phyloP scores from a whole-genome alignment of 1,284 basidiomycete species.

The Cystobasidium sp. region DNA sequence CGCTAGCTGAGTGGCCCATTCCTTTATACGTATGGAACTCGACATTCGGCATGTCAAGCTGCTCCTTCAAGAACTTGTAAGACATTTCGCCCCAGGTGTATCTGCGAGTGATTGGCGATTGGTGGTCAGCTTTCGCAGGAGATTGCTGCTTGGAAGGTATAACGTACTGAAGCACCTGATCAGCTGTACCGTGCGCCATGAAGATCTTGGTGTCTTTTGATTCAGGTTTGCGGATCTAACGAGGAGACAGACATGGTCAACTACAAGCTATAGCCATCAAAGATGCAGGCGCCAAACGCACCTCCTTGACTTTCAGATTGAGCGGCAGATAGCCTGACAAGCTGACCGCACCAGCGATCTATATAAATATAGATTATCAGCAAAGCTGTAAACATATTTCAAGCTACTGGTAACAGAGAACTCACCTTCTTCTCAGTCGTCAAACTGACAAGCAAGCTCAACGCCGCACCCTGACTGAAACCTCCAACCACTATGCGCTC shows the following conservation, averaged over 20 bases:
- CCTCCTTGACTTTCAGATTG: conserved; percentile 24
- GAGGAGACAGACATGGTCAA: conserved; percentile 15
- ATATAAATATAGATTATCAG: neutral
- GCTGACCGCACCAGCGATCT: conserved; percentile 27
- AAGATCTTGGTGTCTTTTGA: conserved; percentile 61
- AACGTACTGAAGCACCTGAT: conserved; percentile 66
- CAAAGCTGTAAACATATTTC: too few relatives aligned
- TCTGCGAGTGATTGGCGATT: conserved; percentile 23
- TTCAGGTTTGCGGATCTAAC: conserved; percentile 24
- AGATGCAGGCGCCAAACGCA: neutral
- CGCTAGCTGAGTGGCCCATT: conserved; percentile 31
- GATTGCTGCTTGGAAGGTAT: neutral
- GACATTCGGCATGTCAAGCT: conserved; percentile 47
- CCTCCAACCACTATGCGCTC: conserved; percentile 71
- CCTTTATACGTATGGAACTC: conserved; percentile 48
- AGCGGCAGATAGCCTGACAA: conserved; percentile 40
- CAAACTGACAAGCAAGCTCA: conserved; percentile 34
- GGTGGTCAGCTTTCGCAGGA: neutral
- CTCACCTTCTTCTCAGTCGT: conserved; percentile 37
- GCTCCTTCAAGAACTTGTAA: conserved; percentile 46
- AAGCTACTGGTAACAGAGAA: too few relatives aligned
- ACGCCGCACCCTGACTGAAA: conserved; percentile 71
- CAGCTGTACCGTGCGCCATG: conserved; percentile 82
- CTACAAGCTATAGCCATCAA: neutral
- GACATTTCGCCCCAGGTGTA: conserved; percentile 49